Percentiles rank a stretch among this genome's conserved stretches.
Conservation (phyloP, 2,329 filamentous ascomycete species). For the Stromatinia cepivora region DNA sequence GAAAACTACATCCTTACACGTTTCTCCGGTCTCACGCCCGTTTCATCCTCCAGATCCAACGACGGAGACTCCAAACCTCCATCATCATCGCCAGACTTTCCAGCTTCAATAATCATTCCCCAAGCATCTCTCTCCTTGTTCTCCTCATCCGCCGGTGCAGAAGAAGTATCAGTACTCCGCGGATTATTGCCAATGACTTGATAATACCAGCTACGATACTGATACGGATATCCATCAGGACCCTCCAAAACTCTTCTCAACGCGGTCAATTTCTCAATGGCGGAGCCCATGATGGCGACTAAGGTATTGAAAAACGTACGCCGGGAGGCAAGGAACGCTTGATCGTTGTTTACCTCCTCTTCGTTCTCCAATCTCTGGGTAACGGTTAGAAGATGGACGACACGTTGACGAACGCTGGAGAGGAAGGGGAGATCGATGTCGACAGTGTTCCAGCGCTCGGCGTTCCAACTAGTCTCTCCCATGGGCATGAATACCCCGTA, state of each 20-base stretch:
- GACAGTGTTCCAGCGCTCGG: not conserved
- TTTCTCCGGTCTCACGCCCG: not conserved
- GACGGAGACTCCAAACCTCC: not conserved
- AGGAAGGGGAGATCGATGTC: not conserved
- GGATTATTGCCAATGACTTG: constrained; percentile 2
- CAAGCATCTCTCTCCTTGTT: too few species aligned
- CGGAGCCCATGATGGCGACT: not conserved
- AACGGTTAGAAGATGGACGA: not conserved
- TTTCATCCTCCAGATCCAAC: not conserved
- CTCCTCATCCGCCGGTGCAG: rapidly evolving
- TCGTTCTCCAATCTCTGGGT: not conserved
- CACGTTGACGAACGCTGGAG: not conserved
- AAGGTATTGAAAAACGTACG: not conserved
- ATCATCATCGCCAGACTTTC: not conserved
- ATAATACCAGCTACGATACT: not conserved
- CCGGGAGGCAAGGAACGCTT: not conserved
- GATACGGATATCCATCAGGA: not conserved
- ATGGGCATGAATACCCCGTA: not conserved
- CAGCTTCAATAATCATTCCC: not conserved
- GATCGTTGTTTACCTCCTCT: not conserved
- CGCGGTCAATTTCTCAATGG: not conserved
- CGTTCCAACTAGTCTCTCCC: not conserved
- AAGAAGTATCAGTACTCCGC: not conserved
- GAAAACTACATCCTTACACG: not conserved
- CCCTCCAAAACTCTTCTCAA: constrained; percentile 8